Base-by-base conservation (phyloP, 192 early-diverging fungal species). In the Radiomyces spectabilis region DNA sequence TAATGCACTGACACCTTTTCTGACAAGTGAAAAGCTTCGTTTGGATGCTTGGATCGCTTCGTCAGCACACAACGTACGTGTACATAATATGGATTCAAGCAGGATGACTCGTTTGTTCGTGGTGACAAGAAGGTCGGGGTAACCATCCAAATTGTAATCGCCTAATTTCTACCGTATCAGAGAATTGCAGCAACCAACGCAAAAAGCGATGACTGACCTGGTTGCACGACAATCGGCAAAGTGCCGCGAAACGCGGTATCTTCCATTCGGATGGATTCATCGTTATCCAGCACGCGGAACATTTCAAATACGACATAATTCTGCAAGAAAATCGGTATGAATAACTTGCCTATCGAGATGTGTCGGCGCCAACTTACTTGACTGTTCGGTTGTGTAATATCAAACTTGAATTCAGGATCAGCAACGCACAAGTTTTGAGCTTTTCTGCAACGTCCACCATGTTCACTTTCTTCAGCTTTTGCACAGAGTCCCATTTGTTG, bases 141-240 rank as follows among this genome's bases (percentile, higher is more conserved):
- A 94, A 18, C 93, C 93, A 66, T 97, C 94, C 47, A 91, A 74
- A 48, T 94, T 86, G 55, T 85, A 86, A 52, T 97, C 94, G 24
- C 87, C 85, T 45, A 57, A 26, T n/a, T n/a, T n/a, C n/a, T n/a
- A n/a, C n/a, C n/a, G 54, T 19, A 40, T 15, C 3, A 8, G n/a
- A 55, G 34, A 21, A 25, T 15, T 19, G n/a, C n/a, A n/a, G n/a
- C 9, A 37, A n/a, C 8, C 9, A 37, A n/a, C 8, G 8, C 35
- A 37, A 37, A 37, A 37, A 10, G 35, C 9, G n/a, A n/a, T 8
- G 35, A 8, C 35, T 37, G 9, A 71, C 69, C 81, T n/a, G 80
- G 48, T 12, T 78, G 73, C 16, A 87, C 52, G 2, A 76, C 55
- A 0, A 86, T 76, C 12, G 87, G 83, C 18, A 73, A 60, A 0